phyloP scores from a whole-genome alignment of 2,329 filamentous ascomycete species.

The Pyrenophora seminiperda region DNA sequence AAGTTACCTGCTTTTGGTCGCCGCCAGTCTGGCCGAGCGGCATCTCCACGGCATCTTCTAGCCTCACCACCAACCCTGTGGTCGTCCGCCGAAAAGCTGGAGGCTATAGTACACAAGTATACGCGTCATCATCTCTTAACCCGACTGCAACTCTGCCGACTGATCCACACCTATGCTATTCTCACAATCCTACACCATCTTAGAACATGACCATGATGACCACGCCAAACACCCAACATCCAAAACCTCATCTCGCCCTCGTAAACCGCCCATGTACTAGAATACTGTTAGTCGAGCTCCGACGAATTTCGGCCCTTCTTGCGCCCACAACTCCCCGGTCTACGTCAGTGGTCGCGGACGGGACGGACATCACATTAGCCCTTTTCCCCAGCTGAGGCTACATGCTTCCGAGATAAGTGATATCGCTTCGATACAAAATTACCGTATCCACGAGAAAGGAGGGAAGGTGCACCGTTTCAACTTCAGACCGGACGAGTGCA shows the following conservation, averaged over 20 bases:
- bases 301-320: conserved; percentile 1
- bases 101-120: background rate
- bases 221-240: too few species aligned
- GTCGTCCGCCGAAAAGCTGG: background rate
- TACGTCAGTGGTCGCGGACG: background rate
- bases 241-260: too few species aligned
- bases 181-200: conserved; percentile 1
- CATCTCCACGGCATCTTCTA: background rate
- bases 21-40: background rate
- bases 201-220: background rate
- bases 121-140: background rate
- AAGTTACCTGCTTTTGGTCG: conserved; percentile 2
- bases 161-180: conserved; percentile 1
- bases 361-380: background rate
- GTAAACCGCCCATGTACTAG: too few species aligned
- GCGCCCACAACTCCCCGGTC: background rate
- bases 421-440: background rate
- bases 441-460: background rate
- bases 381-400: background rate
- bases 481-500: background rate
- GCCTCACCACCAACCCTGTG: conserved; percentile 3
- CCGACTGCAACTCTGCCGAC: background rate
- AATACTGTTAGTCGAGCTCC: too few species aligned
- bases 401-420: background rate
- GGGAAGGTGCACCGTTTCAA: background rate